phyloP scores from a whole-genome alignment of 2,329 filamentous ascomycete genomes.

The Colletotrichum nymphaeae region DNA sequence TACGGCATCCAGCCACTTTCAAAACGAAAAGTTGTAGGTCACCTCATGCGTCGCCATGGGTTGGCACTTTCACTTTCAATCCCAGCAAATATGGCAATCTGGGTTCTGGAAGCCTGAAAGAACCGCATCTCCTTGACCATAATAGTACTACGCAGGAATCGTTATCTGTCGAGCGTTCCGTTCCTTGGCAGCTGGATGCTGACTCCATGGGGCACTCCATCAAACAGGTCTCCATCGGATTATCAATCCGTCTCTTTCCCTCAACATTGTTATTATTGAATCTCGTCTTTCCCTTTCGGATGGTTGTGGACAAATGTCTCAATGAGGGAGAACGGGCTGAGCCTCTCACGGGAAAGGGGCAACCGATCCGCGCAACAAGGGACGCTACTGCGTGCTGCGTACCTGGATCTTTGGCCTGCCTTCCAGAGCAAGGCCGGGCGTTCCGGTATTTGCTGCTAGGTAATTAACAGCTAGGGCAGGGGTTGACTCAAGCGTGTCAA shows the following conservation, averaged over 20 bases:
- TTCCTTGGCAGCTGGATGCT: not conserved
- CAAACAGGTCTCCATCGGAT: not conserved
- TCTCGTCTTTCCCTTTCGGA: too few relatives aligned
- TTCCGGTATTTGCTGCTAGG: constrained; percentile 20
- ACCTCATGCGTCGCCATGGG: not conserved
- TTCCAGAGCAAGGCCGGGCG: constrained; percentile 10
- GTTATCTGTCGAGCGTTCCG: not conserved
- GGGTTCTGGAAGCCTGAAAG: not conserved
- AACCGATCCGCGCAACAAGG: not conserved
- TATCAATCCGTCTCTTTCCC: not conserved
- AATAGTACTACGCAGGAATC: not conserved
- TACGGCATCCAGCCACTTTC: not conserved
- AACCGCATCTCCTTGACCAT: not conserved
- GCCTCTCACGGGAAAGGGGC: not conserved
- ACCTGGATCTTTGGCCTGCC: not conserved
- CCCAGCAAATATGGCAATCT: not conserved
- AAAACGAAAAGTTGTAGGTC: not conserved
- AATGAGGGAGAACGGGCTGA: not conserved
- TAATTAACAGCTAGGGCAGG: not conserved
- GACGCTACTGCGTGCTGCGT: not conserved
- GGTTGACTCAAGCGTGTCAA: not conserved
- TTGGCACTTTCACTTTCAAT: not conserved
- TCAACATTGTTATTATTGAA: not conserved
- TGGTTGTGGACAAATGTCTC: not conserved
- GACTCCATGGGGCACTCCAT: not conserved